Conservation (phyloP, 108 stramenopile genomes). For the Skeletonema costatum region DNA sequence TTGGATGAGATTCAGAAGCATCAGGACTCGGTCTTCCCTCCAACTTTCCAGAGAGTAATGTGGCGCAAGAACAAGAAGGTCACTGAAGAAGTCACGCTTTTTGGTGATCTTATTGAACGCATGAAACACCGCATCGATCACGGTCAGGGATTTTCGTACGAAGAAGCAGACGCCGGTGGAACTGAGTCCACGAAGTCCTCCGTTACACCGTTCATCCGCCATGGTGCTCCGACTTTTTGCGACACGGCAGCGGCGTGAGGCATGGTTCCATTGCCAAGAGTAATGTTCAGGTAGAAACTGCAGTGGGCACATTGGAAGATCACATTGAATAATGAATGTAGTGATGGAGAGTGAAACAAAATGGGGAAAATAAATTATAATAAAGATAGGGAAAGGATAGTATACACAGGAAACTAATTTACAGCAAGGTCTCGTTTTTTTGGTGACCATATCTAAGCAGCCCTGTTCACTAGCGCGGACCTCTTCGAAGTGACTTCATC, state of each 20-base stretch:
- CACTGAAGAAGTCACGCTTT: constrained; percentile 37
- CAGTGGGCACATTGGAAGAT: constrained; percentile 14
- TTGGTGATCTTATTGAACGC: constrained; percentile 49
- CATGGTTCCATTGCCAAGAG: constrained; percentile 12
- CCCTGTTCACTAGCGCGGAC: background rate
- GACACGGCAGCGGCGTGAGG: constrained; percentile 15
- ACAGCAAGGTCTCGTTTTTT: background rate
- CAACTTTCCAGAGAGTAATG: constrained; percentile 32
- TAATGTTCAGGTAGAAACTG: constrained; percentile 11
- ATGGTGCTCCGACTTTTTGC: constrained; percentile 32
- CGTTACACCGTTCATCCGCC: constrained; percentile 19
- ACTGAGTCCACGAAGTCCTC: constrained; percentile 27
- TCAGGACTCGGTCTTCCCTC: constrained; percentile 42
- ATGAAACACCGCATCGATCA: constrained; percentile 36
- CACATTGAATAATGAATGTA: background rate
- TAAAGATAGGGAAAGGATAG: background rate
- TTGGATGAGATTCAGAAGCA: constrained; percentile 38
- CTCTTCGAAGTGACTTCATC: background rate
- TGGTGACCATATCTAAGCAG: background rate
- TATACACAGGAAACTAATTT: background rate
- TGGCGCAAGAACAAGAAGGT: constrained; percentile 48
- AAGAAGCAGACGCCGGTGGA: constrained; percentile 13
- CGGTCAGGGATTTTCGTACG: constrained; percentile 32
- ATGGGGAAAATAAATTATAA: background rate
- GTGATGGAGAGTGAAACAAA: background rate